A percentile compares a stretch with the other conserved stretches of the same genome.
Conservation (phyloP, 495 filamentous ascomycete species). For the Aspergillus indologenus region DNA sequence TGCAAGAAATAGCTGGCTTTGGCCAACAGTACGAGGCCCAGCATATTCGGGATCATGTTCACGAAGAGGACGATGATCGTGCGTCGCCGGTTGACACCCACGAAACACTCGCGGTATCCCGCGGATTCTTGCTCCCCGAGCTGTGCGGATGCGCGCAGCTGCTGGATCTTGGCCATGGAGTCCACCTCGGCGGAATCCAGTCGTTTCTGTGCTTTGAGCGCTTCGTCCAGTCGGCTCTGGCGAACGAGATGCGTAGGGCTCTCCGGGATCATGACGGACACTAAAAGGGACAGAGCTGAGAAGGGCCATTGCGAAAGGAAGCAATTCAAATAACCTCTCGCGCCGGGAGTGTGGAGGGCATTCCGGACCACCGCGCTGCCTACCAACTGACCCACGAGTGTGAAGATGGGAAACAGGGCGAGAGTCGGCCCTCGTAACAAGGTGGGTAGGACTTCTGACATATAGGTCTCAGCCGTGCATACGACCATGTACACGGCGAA, state of each 20-base stretch:
- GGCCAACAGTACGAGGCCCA: constrained; percentile 31
- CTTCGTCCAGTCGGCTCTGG: constrained; percentile 59
- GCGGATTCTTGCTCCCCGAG: constrained; percentile 27
- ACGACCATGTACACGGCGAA: constrained; percentile 40
- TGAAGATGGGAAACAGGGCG: constrained; percentile 45
- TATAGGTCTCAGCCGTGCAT: constrained; percentile 44
- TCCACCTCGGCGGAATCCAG: constrained; percentile 15
- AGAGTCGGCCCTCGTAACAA: constrained; percentile 42
- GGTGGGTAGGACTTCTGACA: constrained; percentile 43
- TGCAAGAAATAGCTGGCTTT: constrained; percentile 37
- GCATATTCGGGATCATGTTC: constrained; percentile 27
- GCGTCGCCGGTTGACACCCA: constrained; percentile 40
- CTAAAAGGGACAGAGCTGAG: constrained; percentile 49
- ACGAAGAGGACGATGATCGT: constrained; percentile 48
- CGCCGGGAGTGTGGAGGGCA: constrained; percentile 16
- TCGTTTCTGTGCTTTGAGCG: constrained; percentile 34
- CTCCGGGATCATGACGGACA: constrained; percentile 71
- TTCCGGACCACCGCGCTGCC: constrained; percentile 41
- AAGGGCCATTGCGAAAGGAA: constrained; percentile 38
- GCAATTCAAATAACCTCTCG: constrained; percentile 25
- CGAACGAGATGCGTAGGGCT: constrained; percentile 71
- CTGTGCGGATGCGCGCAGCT: constrained; percentile 23
- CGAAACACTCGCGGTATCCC: constrained; percentile 43
- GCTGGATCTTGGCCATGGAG: constrained; percentile 17
- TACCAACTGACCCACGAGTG: constrained; percentile 42